A percentile compares a stretch with the other conserved stretches of the same genome.
phyloP scores from a whole-genome alignment of 495 filamentous ascomycete genomes.

The Aspergillus ostianus region DNA sequence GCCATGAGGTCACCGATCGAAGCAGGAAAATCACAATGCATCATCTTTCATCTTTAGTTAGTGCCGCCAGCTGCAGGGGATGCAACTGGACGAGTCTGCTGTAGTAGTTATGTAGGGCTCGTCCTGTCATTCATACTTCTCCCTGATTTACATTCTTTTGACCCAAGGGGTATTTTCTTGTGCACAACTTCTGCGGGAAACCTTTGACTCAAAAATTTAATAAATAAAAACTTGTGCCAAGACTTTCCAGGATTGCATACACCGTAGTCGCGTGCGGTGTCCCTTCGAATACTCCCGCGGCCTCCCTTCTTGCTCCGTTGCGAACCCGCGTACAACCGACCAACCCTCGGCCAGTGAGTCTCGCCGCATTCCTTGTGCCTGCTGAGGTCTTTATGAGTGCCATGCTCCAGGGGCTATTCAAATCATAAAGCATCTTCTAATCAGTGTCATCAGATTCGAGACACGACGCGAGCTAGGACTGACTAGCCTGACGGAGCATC shows the following conservation, averaged over 20 bases:
- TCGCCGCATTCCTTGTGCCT: not conserved
- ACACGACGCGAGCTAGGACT: not conserved
- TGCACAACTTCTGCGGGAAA: not conserved
- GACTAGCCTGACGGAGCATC: not conserved
- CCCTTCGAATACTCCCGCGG: not conserved
- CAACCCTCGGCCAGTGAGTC: not conserved
- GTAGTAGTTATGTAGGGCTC: too few species aligned
- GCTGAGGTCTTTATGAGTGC: not conserved
- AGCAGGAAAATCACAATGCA: not conserved
- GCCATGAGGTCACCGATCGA: not conserved
- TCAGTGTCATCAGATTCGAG: not conserved
- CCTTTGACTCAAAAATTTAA: not conserved
- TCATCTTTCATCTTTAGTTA: too few species aligned
- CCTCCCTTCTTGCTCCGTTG: too few species aligned
- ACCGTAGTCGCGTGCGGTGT: not conserved
- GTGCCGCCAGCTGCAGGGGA: not conserved
- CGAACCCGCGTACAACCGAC: not conserved
- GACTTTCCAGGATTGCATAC: not conserved
- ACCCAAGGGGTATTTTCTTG: not conserved
- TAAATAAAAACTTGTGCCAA: not conserved
- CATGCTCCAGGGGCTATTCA: not conserved
- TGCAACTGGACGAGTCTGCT: not conserved
- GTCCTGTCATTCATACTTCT: not conserved
- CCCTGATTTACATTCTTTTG: not conserved
- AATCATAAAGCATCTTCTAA: not conserved